Base-by-base conservation (phyloP, 2,329 filamentous ascomycete genomes). In the Microcyclospora tardicrescens region DNA sequence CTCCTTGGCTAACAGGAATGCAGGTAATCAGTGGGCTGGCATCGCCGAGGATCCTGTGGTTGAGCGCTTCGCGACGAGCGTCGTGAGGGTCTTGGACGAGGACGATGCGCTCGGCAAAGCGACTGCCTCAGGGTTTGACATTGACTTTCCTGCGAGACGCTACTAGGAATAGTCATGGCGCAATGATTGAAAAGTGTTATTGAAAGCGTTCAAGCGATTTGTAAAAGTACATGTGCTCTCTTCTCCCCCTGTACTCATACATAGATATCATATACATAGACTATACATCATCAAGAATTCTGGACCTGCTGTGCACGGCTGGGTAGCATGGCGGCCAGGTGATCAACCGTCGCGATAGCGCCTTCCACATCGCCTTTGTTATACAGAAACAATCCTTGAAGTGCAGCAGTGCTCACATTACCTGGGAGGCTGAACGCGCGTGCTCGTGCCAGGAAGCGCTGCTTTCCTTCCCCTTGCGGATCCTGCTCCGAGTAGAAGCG, bases 381-480 rank as follows among this genome's bases (percentile, higher is more conserved):
- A 60, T 93, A 93, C 59, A 96, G 61, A 61, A 98, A 98, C 33
- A 98, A 63, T 0, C 91, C 91, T 61, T 98, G 91, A 24, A 98
- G 77, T 15, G 86, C 85, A 19, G 91, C 91, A 4, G 89, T 87
- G 58, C 87, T 96, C 12, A 85, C 68, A 37, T 73, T 68, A 13
- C 76, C 72, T 38, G 93, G 75, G 16, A 95, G 61, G 0, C 81
- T 80, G 12, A 91, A 65, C 35, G 78, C 70, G 33, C 77, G 71
- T 10, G 93, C 72, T 43, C 74, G 75, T 15, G 68, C 56, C 46
- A 96, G 61, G 64, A 98, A 96, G 13, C 71, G 66, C 50, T 72
- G 63, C 51, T 77, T 77, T 14, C 77, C 73, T 5, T 63, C 60
- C 12, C 78, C 77, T 39, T 77, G 71, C 1, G 53, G 48, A 54